Evolutionary conservation across 73 alveolate species (phyloP).

Genomic region (Symbiodinium natans): DNA sequence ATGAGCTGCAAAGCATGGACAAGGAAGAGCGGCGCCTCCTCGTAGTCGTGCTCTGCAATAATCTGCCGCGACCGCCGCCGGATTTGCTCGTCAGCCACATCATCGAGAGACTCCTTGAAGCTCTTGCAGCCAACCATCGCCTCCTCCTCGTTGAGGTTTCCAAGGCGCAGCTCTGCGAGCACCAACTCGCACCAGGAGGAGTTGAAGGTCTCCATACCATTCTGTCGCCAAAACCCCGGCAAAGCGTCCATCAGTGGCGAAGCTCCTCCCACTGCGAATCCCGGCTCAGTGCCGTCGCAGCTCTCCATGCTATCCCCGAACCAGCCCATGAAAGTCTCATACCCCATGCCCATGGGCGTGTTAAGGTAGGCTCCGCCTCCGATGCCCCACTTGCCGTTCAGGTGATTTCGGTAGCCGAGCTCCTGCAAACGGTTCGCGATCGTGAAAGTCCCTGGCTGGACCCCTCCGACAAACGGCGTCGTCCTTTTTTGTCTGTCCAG

Average conservation of each 20-base stretch:
- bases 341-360: slow-evolving; percentile 82
- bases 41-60: slow-evolving; percentile 34
- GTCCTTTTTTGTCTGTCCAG: neutral
- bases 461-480: slow-evolving; percentile 44
- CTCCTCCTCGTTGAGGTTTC: slow-evolving; percentile 23
- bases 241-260: slow-evolving; percentile 6
- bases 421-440: neutral
- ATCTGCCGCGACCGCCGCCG: slow-evolving; percentile 61
- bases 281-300: slow-evolving; percentile 72
- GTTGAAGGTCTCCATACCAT: neutral
- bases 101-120: slow-evolving; percentile 49
- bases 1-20: slow-evolving; percentile 67
- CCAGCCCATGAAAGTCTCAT: slow-evolving; percentile 65
- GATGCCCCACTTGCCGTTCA: slow-evolving; percentile 83
- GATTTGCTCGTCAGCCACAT: slow-evolving; percentile 67
- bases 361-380: slow-evolving; percentile 51
- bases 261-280: slow-evolving; percentile 72
- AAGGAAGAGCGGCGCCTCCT: slow-evolving; percentile 65
- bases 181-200: neutral
- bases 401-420: slow-evolving; percentile 36
- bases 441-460: slow-evolving; percentile 44
- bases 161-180: neutral
- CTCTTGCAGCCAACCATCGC: slow-evolving; percentile 28
- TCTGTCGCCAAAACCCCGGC: slow-evolving; percentile 70
- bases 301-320: slow-evolving; percentile 82